Evolutionary conservation across 441 rosid species (phyloP).

Genomic region (Mallotus japonicus): DNA sequence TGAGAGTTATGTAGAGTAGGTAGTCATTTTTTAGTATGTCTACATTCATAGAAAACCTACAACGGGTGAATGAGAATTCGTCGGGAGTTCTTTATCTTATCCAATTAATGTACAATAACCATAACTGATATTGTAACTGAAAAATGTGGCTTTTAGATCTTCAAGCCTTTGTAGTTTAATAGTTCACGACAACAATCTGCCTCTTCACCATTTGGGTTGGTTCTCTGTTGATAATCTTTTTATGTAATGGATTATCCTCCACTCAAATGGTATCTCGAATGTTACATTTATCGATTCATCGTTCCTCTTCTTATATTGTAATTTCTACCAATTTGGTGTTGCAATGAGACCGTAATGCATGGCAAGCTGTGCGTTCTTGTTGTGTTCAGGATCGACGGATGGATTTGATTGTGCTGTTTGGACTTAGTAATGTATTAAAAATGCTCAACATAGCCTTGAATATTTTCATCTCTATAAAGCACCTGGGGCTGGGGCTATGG

Average conservation of each 20-base stretch:
- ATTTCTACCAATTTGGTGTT: conserved; percentile 8
- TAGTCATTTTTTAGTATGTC: conserved; percentile 57
- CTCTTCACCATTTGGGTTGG: conserved; percentile 30
- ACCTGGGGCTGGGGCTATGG: neutral
- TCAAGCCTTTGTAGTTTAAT: conserved; percentile 35
- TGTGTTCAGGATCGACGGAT: neutral
- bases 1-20: conserved; percentile 58
- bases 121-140: conserved; percentile 48
- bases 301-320: neutral
- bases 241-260: conserved; percentile 28
- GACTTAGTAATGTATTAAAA: neutral
- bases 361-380: neutral
- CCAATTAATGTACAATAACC: conserved; percentile 57
- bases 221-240: conserved; percentile 21
- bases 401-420: neutral
- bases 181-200: conserved; percentile 22
- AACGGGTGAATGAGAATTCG: conserved; percentile 32
- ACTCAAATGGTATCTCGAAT: conserved; percentile 19
- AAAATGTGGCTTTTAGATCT: conserved; percentile 40
- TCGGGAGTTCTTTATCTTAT: conserved; percentile 40
- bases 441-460: neutral
- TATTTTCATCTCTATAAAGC: neutral
- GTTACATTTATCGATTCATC: conserved; percentile 5
- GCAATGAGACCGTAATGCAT: neutral
- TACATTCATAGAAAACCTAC: conserved; percentile 44